Conservation (phyloP, 106 monocot species). For the Vanilla planifolia region DNA sequence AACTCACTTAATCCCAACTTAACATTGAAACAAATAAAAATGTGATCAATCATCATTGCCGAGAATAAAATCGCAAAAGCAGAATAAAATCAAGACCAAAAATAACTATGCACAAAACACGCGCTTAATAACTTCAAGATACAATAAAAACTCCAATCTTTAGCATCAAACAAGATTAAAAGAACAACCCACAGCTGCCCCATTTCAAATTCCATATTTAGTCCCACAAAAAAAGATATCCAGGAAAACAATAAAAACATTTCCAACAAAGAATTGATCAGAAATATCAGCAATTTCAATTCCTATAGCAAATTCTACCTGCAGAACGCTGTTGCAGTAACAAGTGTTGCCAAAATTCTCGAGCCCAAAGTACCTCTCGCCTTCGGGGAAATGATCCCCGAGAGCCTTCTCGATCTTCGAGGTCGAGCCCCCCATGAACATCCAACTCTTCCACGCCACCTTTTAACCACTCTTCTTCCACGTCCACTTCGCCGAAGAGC, state of each 20-base stretch:
- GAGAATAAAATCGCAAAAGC: not conserved
- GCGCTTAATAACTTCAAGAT: not conserved
- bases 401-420: constrained; percentile 80
- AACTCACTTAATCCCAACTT: too few relatives aligned
- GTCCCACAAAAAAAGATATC: not conserved
- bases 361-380: constrained; percentile 71
- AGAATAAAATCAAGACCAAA: too few relatives aligned
- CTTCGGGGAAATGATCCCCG: constrained; percentile 80
- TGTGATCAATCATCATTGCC: not conserved
- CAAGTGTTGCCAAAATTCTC: constrained; percentile 87
- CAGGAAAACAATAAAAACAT: not conserved
- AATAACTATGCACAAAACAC: too few relatives aligned
- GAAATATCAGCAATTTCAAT: not conserved
- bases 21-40: too few relatives aligned
- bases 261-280: not conserved
- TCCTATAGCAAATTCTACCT: constrained; percentile 23
- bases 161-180: not conserved
- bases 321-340: constrained; percentile 73
- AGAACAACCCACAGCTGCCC: not conserved
- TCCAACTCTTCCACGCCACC: constrained; percentile 19
- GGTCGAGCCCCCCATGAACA: constrained; percentile 62
- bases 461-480: too few relatives aligned
- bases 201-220: not conserved
- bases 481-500: too few relatives aligned
- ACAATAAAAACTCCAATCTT: not conserved